Evolutionary conservation across 116 monocot species (phyloP).

Genomic region (Trichopus zeylanicus): DNA sequence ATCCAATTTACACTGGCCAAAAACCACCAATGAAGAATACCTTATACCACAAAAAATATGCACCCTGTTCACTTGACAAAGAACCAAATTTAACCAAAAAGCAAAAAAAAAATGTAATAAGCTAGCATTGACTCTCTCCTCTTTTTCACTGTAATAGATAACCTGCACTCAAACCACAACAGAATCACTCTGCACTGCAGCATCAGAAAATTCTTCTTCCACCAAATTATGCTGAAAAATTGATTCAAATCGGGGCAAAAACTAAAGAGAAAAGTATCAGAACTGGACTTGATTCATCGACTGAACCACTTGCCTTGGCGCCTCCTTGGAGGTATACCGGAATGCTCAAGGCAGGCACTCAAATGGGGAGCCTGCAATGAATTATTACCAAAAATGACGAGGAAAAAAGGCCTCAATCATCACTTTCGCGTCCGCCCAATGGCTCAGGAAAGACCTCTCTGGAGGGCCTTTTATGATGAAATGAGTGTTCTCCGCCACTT

Average conservation of each 20-base stretch:
- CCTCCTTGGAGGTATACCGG: slow-evolving; percentile 1
- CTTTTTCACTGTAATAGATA: background rate
- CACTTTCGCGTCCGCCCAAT: slow-evolving; percentile 18
- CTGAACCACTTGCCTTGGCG: background rate
- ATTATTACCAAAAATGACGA: slow-evolving; percentile 13
- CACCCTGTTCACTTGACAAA: background rate
- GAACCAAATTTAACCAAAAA: background rate
- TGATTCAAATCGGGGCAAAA: background rate
- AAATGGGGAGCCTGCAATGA: slow-evolving; percentile 25
- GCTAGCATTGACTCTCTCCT: background rate
- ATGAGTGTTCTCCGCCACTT: slow-evolving; percentile 56
- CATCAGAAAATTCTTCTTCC: background rate
- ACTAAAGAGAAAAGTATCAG: background rate
- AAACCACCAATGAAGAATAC: slow-evolving; percentile 7
- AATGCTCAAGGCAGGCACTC: slow-evolving; percentile 16
- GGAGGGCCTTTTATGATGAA: slow-evolving; percentile 32
- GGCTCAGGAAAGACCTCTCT: slow-evolving; percentile 88
- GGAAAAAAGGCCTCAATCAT: slow-evolving; percentile 26
- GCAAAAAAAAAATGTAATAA: background rate
- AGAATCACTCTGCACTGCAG: background rate
- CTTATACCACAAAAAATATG: background rate
- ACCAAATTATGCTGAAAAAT: background rate
- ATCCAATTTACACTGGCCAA: slow-evolving; percentile 6
- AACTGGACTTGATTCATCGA: background rate
- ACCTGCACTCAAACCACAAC: background rate